Base-by-base conservation (phyloP, 2,329 filamentous ascomycete species). In the Ceratocystis smalleyi region DNA sequence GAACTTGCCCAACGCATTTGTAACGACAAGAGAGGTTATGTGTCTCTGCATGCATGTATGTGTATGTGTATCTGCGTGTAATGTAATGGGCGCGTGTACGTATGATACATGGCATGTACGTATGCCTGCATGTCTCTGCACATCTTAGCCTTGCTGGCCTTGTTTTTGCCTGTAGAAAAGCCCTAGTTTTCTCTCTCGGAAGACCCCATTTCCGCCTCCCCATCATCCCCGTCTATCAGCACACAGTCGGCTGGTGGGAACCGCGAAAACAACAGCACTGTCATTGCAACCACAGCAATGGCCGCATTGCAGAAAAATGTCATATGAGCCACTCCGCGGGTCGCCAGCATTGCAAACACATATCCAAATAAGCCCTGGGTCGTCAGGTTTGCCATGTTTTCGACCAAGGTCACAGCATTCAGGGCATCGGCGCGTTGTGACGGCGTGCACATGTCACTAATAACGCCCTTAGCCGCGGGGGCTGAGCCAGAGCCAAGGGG, bases 401-500 rank as follows among this genome's bases (percentile, higher is more conserved):
- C 86, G 0, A 89, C 81, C 0, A 89, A 74, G 0, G 84, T 87
- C 12, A 89, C 83, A 0, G 83, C 85, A 47, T 84, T 83, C 2
- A 89, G 74, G 0, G 86, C 86, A 69, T 89, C 86, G 0, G 81
- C 78, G 0, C 85, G 78, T 64, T 86, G 80, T 0, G 77, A 77
- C 1, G 81, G 76, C 0, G 83, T 75, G 55, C 84, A 84, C 84
- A 89, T 86, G 65, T 86, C 81, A 0, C 87, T 80, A 66, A 89
- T 87, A n/a, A 86, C 83, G 0, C 86, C 86, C 68, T 89, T 89
- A 1, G 85, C 84, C 0, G 86, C 84, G 0, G 85, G 80, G 0
- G 84, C 86, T 0, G 85, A 85, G 0, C 86, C 86, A 0, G 85
- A 86, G 0, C 83, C 85, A 35, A 89, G 81, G 0, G 86, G 86